phyloP scores from a whole-genome alignment of 371 early-diverging fungal species.

The Nosema granulosis region DNA sequence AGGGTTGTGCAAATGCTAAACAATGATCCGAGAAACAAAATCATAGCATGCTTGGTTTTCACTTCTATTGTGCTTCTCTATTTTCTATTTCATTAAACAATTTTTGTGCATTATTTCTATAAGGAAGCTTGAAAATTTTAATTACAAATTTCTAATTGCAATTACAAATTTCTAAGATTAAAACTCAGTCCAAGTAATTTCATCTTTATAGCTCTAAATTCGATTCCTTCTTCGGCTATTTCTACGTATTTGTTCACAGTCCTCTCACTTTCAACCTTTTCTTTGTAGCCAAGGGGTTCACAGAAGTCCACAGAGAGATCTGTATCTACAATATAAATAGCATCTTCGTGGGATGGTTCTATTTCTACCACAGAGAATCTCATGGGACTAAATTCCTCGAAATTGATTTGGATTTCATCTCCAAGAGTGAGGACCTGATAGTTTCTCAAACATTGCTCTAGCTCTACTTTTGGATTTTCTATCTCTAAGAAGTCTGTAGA shows the following conservation, averaged over 20 bases:
- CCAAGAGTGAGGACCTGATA: constrained; percentile 85
- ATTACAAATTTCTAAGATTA: neutral
- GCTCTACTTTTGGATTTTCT: constrained; percentile 87
- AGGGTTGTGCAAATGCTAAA: constrained; percentile 22
- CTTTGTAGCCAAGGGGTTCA: constrained; percentile 89
- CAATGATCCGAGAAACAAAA: constrained; percentile 49
- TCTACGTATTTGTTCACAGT: constrained; percentile 47
- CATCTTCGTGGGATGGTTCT: constrained; percentile 72
- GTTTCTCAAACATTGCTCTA: constrained; percentile 89
- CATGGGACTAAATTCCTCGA: constrained; percentile 76
- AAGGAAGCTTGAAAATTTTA: neutral
- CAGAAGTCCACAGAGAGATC: constrained; percentile 96
- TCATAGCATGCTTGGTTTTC: constrained; percentile 6
- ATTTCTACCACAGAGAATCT: constrained; percentile 84
- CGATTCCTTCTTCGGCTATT: constrained; percentile 6
- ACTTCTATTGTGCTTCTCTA: neutral
- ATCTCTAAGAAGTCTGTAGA: constrained; percentile 91
- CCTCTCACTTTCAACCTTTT: constrained; percentile 68
- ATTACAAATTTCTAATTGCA: neutral
- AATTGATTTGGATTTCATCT: constrained; percentile 82
- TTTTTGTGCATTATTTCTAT: neutral
- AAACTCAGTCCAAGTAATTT: constrained; percentile 26
- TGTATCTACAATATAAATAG: constrained; percentile 90
- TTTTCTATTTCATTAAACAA: constrained; percentile 8
- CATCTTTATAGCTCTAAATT: constrained; percentile 27